Percentiles rank a stretch among this genome's conserved stretches.
Evolutionary conservation across 352 stramenopile genomes (phyloP).

Genomic region (Thalassiosira oceanica): DNA sequence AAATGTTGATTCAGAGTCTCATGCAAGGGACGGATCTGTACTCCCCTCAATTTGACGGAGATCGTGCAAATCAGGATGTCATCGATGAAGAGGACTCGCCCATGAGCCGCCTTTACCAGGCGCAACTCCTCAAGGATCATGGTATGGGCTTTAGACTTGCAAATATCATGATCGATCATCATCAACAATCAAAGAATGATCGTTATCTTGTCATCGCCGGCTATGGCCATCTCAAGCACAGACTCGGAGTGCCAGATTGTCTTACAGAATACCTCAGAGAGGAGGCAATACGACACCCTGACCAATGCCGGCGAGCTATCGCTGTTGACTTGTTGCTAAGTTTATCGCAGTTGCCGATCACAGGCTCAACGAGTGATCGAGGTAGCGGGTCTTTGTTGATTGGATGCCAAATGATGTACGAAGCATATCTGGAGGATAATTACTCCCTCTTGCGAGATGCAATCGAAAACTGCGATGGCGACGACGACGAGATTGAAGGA

Average conservation of each 20-base stretch:
- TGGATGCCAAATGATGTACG: constrained; percentile 47
- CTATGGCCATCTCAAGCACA: constrained; percentile 62
- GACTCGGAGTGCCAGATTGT: constrained; percentile 63
- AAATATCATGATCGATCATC: constrained; percentile 30
- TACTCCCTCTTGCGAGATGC: constrained; percentile 21
- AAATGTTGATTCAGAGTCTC: constrained; percentile 41
- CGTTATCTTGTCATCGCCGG: constrained; percentile 63
- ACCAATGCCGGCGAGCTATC: neutral
- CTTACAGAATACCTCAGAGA: constrained; percentile 31
- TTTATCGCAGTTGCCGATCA: constrained; percentile 1
- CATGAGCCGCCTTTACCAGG: constrained; percentile 50
- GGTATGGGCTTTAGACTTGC: constrained; percentile 59
- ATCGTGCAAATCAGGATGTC: neutral
- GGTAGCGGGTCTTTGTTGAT: constrained; percentile 21
- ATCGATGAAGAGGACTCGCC: constrained; percentile 15
- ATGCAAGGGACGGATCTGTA: constrained; percentile 36
- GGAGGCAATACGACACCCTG: constrained; percentile 8
- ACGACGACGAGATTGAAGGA: constrained; percentile 36
- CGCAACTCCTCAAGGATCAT: constrained; percentile 72
- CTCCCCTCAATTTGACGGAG: constrained; percentile 10
- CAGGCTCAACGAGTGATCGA: neutral
- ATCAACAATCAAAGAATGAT: constrained; percentile 6
- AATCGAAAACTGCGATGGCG: constrained; percentile 2
- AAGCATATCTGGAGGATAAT: constrained; percentile 40
- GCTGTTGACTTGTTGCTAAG: constrained; percentile 28